Percentiles rank a stretch among this genome's conserved stretches.
Conservation (phyloP, 805 yeast species). For the Starmera quercuum region DNA sequence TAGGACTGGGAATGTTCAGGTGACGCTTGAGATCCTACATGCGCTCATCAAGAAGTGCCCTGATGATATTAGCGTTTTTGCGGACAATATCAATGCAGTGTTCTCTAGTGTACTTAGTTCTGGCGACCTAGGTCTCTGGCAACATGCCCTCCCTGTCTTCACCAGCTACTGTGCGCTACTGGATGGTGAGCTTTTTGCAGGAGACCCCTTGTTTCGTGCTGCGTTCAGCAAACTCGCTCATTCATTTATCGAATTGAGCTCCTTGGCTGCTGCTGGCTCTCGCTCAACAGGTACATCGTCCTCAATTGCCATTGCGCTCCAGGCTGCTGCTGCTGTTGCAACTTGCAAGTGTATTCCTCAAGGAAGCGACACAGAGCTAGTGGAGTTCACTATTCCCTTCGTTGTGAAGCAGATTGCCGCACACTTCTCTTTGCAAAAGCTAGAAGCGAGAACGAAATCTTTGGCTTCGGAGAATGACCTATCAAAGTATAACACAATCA, state of each 20-base stretch:
- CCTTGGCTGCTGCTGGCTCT: conserved; percentile 17
- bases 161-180: conserved; percentile 40
- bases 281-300: conserved; percentile 27
- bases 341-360: conserved; percentile 19
- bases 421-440: conserved; percentile 10
- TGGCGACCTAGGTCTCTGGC: conserved; percentile 56
- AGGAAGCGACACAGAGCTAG: conserved; percentile 8
- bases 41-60: conserved; percentile 69
- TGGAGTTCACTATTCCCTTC: conserved; percentile 13
- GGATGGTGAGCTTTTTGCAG: conserved; percentile 56
- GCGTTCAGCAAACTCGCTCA: conserved; percentile 33
- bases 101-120: conserved; percentile 42
- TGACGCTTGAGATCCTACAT: conserved; percentile 63
- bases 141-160: conserved; percentile 41
- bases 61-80: conserved; percentile 80
- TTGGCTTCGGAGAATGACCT: conserved; percentile 12
- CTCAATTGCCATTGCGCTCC: conserved; percentile 32
- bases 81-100: conserved; percentile 57
- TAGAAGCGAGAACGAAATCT: background rate
- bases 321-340: conserved; percentile 33
- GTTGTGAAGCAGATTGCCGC: conserved; percentile 10
- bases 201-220: conserved; percentile 51
- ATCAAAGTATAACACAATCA: conserved; percentile 14
- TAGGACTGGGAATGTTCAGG: conserved; percentile 74
- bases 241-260: conserved; percentile 18